phyloP scores from a whole-genome alignment of 169 alveolate species.

The Ichthyophthirius multifiliis region DNA sequence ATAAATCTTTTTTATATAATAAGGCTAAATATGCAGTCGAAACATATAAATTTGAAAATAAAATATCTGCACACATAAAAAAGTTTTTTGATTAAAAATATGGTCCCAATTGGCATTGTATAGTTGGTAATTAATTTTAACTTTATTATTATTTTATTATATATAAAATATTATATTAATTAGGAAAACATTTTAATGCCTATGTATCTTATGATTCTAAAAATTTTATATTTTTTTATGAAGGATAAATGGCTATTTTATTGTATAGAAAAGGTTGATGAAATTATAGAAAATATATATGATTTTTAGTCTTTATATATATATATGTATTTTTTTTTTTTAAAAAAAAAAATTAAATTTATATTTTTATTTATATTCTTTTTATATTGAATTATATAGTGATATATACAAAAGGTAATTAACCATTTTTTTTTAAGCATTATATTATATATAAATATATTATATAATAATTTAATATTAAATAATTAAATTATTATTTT shows the following conservation, averaged over 20 bases:
- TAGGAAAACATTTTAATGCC: constrained; percentile 85
- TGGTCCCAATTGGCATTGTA: constrained; percentile 93
- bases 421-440: too few relatives aligned
- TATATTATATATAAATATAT: too few relatives aligned
- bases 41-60: constrained; percentile 25
- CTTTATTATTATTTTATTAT: background rate
- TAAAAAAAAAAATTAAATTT: too few relatives aligned
- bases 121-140: constrained; percentile 60
- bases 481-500: too few relatives aligned
- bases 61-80: constrained; percentile 83
- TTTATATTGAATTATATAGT: too few relatives aligned
- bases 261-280: constrained; percentile 73
- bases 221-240: constrained; percentile 88
- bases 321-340: too few relatives aligned
- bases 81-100: constrained; percentile 89
- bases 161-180: background rate
- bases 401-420: too few relatives aligned
- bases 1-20: background rate
- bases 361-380: too few relatives aligned
- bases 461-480: too few relatives aligned
- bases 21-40: constrained; percentile 45
- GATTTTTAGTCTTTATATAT: too few relatives aligned
- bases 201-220: constrained; percentile 86
- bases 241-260: constrained; percentile 88
- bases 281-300: too few relatives aligned